Percentiles rank a stretch among this genome's conserved stretches.
These are phyloP conservation scores for Ephemerocybe angulata DNA, from an alignment of 768 basidiomycete genomes.

Conservation along the genomic window DNA sequence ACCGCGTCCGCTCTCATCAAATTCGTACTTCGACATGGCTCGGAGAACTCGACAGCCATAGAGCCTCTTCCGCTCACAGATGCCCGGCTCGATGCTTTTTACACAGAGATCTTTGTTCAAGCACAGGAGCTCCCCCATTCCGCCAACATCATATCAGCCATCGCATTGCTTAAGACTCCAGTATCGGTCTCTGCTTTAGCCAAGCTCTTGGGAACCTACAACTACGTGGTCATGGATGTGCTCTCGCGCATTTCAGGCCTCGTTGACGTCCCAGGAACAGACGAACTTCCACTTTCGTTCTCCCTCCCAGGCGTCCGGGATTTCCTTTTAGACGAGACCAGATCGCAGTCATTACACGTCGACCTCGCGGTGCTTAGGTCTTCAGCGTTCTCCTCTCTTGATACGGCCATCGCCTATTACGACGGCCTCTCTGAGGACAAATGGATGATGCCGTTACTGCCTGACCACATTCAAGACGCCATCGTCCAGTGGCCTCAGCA, in stretches of 20 bases:
- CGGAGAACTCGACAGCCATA: not conserved
- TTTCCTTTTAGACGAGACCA: not conserved
- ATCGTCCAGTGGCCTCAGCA: not conserved
- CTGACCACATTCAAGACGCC: not conserved
- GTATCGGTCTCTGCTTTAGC: not conserved
- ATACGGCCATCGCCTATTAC: not conserved
- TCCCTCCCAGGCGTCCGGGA: not conserved
- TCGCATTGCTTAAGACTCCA: not conserved
- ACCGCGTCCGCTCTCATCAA: not conserved
- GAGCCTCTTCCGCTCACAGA: not conserved
- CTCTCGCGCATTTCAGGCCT: not conserved
- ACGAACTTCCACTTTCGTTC: not conserved
- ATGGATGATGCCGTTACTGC: not conserved
- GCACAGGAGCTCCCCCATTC: not conserved
- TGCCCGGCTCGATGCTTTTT: not conserved
- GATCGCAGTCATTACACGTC: not conserved
- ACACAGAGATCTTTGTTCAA: not conserved
- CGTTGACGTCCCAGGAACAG: not conserved
- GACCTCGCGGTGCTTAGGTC: not conserved
- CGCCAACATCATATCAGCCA: not conserved
- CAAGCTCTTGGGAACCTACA: not conserved
- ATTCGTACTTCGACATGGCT: not conserved
- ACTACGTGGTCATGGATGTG: not conserved
- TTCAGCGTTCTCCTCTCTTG: not conserved
- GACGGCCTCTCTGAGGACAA: not conserved